phyloP scores from a whole-genome alignment of 106 monocot genomes.

The Acorus calamus region DNA sequence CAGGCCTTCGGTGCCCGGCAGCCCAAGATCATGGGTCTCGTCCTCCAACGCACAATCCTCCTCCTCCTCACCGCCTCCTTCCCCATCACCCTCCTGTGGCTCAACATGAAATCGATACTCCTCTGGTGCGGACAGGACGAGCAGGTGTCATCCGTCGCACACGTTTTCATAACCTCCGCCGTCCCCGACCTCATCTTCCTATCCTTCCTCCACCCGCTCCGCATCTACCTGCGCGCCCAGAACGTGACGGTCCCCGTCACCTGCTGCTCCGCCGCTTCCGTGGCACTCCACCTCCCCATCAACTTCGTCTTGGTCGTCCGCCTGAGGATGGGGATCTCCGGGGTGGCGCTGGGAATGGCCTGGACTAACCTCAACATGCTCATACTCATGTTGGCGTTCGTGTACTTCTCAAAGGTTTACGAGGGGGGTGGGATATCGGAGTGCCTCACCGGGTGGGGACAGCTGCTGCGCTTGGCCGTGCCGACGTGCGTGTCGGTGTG shows the following conservation, averaged over 20 bases:
- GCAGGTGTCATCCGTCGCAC: slow-evolving; percentile 39
- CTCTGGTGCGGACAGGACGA: slow-evolving; percentile 47
- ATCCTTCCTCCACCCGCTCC: slow-evolving; percentile 65
- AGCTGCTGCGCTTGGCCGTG: slow-evolving; percentile 51
- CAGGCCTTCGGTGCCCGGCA: slow-evolving; percentile 84
- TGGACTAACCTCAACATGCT: slow-evolving; percentile 59
- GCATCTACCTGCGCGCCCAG: slow-evolving; percentile 70
- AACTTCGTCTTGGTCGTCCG: slow-evolving; percentile 65
- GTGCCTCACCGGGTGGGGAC: slow-evolving; percentile 55
- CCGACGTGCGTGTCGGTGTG: slow-evolving; percentile 82
- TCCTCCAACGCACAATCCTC: slow-evolving; percentile 74
- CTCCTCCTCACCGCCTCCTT: slow-evolving; percentile 65
- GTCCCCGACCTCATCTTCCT: slow-evolving; percentile 76
- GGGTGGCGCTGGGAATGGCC: slow-evolving; percentile 52
- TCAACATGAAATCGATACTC: slow-evolving; percentile 54
- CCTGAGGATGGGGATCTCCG: slow-evolving; percentile 47
- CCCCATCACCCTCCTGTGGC: slow-evolving; percentile 75
- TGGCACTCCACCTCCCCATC: slow-evolving; percentile 51
- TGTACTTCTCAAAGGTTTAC: slow-evolving; percentile 36
- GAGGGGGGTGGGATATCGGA: slow-evolving; percentile 40
- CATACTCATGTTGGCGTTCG: slow-evolving; percentile 27
- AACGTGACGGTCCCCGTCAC: slow-evolving; percentile 66
- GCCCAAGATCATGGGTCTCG: slow-evolving; percentile 58
- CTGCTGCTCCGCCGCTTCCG: slow-evolving; percentile 52
- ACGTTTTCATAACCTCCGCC: slow-evolving; percentile 40